Conservation (phyloP, 257 asterid genomes). For the Solanum chaucha region DNA sequence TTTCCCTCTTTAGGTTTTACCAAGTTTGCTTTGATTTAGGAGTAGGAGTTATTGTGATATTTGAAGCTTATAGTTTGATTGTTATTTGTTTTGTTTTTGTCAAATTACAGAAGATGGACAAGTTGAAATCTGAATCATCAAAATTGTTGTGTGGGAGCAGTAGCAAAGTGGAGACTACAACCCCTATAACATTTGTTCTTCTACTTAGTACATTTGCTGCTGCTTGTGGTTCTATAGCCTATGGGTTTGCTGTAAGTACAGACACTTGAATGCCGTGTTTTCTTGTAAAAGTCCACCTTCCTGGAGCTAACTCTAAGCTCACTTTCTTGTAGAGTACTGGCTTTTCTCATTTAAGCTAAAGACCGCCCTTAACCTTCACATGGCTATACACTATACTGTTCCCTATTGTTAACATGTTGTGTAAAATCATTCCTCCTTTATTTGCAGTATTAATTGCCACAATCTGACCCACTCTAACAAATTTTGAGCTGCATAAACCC, state of each 20-base stretch:
- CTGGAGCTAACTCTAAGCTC: no score
- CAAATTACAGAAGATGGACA: not conserved
- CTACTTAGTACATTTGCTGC: constrained; percentile 7
- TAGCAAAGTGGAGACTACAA: not conserved
- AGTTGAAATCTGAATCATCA: not conserved
- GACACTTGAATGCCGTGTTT: not conserved
- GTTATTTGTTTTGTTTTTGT: not conserved
- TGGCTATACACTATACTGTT: no score
- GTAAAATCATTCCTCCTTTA: not conserved
- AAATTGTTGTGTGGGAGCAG: not conserved
- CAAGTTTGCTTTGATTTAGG: not conserved
- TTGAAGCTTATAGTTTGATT: not conserved
- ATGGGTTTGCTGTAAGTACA: constrained; percentile 14
- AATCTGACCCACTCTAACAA: not conserved
- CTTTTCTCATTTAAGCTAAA: no score
- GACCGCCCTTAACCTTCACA: no score
- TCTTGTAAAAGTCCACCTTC: no score
- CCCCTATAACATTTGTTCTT: not conserved
- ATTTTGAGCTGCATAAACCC: not conserved
- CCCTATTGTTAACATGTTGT: not conserved
- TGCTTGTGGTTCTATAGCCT: constrained; percentile 5
- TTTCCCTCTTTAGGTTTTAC: not conserved
- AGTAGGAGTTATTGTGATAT: not conserved
- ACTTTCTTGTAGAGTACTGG: no score
- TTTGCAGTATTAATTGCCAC: not conserved